phyloP scores from a whole-genome alignment of 1,139 yeast species.

The Taiozyma sp. region DNA sequence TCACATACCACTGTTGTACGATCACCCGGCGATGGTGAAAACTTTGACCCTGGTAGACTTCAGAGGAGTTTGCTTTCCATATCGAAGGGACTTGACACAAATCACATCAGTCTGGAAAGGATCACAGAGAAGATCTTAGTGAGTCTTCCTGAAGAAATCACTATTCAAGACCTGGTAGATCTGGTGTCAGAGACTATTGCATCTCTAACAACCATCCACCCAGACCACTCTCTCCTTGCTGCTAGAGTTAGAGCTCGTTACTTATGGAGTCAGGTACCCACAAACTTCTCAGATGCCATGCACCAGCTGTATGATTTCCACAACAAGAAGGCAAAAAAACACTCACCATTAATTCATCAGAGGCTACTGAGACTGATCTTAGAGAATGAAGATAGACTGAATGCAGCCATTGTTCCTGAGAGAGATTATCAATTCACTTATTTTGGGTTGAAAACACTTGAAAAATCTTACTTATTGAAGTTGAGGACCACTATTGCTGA shows the following conservation, averaged over 20 bases:
- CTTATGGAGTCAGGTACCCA: constrained; percentile 85
- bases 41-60: constrained; percentile 7
- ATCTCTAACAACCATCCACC: constrained; percentile 93
- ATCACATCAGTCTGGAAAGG: constrained; percentile 56
- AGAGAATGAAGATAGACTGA: constrained; percentile 59
- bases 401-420: constrained; percentile 72
- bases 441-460: constrained; percentile 84
- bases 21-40: constrained; percentile 7
- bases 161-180: constrained; percentile 78
- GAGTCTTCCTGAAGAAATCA: constrained; percentile 72
- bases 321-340: constrained; percentile 60
- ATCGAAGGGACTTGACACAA: constrained; percentile 44
- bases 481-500: constrained; percentile 67
- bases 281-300: constrained; percentile 69
- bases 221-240: constrained; percentile 91
- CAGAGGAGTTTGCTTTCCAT: constrained; percentile 4
- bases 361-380: constrained; percentile 58
- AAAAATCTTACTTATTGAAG: constrained; percentile 74
- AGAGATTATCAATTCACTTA: constrained; percentile 78
- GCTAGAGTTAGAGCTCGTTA: constrained; percentile 93
- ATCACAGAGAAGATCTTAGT: constrained; percentile 55
- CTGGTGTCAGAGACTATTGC: constrained; percentile 98
- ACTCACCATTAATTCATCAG: constrained; percentile 71
- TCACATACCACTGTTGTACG: constrained; percentile 8
- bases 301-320: constrained; percentile 54